phyloP scores from a whole-genome alignment of 257 asterid species.

The Rhazya stricta region DNA sequence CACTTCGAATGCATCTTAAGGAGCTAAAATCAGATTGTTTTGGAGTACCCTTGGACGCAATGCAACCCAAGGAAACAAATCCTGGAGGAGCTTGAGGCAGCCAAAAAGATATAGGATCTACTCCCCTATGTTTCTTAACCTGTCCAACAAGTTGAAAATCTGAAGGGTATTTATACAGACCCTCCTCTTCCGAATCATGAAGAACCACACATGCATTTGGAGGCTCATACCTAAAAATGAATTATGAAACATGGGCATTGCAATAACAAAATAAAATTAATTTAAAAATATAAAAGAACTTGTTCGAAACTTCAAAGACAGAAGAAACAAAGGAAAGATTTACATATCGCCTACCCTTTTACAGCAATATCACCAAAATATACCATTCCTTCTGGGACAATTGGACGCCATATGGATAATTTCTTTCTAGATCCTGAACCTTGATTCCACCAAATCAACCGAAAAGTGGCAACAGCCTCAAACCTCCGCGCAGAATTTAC shows the following conservation, averaged over 20 bases:
- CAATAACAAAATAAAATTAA: not conserved
- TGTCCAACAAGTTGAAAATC: conserved; percentile 78
- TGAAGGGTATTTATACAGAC: conserved; percentile 59
- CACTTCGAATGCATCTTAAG: conserved; percentile 85
- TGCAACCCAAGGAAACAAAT: conserved; percentile 80
- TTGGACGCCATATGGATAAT: conserved; percentile 95
- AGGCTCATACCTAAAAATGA: conserved; percentile 67
- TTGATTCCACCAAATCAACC: conserved; percentile 93
- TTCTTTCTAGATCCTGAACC: conserved; percentile 88
- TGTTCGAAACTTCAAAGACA: not conserved
- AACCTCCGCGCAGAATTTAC: conserved; percentile 60
- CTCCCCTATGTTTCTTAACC: conserved; percentile 60
- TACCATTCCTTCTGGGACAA: conserved; percentile 77
- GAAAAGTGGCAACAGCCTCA: conserved; percentile 82
- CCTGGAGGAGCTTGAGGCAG: conserved; percentile 99
- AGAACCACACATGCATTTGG: conserved; percentile 79
- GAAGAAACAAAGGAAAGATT: conserved; percentile 7
- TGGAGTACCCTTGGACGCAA: conserved; percentile 76
- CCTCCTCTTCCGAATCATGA: conserved; percentile 65
- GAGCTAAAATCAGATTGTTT: conserved; percentile 68
- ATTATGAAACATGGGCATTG: conserved; percentile 15
- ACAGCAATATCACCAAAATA: conserved; percentile 93
- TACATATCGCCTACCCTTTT: conserved; percentile 52
- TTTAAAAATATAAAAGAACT: not conserved
- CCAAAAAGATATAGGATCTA: conserved; percentile 76